Percentiles rank a stretch among this genome's conserved stretches.
These are phyloP conservation scores for Purshia tridentata DNA, from an alignment of 306 rosid genomes.

Conservation along the genomic window DNA sequence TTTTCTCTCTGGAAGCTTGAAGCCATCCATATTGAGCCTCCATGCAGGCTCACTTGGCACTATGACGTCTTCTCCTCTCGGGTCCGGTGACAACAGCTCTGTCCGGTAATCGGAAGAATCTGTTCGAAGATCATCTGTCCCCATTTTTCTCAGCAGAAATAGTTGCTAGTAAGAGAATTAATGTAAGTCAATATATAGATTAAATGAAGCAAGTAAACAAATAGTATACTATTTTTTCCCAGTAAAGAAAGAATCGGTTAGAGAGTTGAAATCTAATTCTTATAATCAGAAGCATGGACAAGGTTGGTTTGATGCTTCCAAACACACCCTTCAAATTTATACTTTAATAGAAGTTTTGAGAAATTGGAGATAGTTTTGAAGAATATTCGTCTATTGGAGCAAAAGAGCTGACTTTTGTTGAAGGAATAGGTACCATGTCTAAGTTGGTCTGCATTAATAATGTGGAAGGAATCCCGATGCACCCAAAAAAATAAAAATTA, in stretches of 20 bases:
- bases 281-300: slow-evolving; percentile 35
- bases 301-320: slow-evolving; percentile 25
- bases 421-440: background rate
- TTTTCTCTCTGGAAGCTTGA: slow-evolving; percentile 51
- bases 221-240: background rate
- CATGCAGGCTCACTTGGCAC: slow-evolving; percentile 61
- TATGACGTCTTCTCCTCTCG: slow-evolving; percentile 31
- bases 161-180: background rate
- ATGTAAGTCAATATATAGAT: slow-evolving; percentile 7
- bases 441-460: background rate
- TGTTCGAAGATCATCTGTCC: slow-evolving; percentile 38
- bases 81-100: slow-evolving; percentile 70
- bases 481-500: no score
- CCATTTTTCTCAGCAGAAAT: slow-evolving; percentile 31
- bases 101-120: slow-evolving; percentile 63
- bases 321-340: background rate
- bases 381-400: background rate
- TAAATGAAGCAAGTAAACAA: background rate
- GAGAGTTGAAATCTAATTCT: background rate
- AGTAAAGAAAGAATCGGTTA: background rate
- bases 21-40: slow-evolving; percentile 72
- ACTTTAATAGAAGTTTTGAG: background rate
- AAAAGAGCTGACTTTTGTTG: slow-evolving; percentile 12
- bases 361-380: background rate
- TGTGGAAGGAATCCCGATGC: slow-evolving; percentile 1